Conservation (phyloP, 2,329 filamentous ascomycete genomes). For the Hypoxylon sp. region DNA sequence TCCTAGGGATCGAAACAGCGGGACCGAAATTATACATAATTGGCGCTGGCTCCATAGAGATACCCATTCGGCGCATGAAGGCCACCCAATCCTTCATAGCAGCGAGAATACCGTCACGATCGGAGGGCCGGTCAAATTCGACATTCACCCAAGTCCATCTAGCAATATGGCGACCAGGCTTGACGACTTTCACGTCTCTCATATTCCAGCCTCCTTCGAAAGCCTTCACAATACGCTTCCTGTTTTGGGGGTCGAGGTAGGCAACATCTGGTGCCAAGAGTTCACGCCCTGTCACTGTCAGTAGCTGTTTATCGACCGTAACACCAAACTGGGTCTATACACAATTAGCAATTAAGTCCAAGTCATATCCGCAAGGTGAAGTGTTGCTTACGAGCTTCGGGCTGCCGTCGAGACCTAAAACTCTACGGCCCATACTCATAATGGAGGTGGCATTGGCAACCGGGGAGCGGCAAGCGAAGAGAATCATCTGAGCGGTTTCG, state of each 20-base stretch:
- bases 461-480: slow-evolving; percentile 78
- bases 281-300: slow-evolving; percentile 81
- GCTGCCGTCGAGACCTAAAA: slow-evolving; percentile 71
- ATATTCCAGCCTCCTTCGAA: slow-evolving; percentile 80
- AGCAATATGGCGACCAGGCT: slow-evolving; percentile 61
- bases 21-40: neutral
- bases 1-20: slow-evolving; percentile 18
- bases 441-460: slow-evolving; percentile 78
- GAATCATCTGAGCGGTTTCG: slow-evolving; percentile 79
- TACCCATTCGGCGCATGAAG: slow-evolving; percentile 60
- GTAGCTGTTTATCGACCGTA: slow-evolving; percentile 70
- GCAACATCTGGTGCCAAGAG: slow-evolving; percentile 71
- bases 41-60: slow-evolving; percentile 55
- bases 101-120: slow-evolving; percentile 15
- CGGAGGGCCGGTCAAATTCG: slow-evolving; percentile 3
- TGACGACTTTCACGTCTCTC: slow-evolving; percentile 68
- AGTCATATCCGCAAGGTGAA: neutral
- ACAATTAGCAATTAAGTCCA: slow-evolving; percentile 13
- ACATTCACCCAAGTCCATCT: slow-evolving; percentile 68
- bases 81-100: slow-evolving; percentile 56
- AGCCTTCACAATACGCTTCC: slow-evolving; percentile 56
- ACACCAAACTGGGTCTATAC: slow-evolving; percentile 71
- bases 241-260: slow-evolving; percentile 63
- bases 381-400: slow-evolving; percentile 60
- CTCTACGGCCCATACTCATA: slow-evolving; percentile 67